Base-by-base conservation (phyloP, 2,329 filamentous ascomycete genomes). In the Esteya vermicola region DNA sequence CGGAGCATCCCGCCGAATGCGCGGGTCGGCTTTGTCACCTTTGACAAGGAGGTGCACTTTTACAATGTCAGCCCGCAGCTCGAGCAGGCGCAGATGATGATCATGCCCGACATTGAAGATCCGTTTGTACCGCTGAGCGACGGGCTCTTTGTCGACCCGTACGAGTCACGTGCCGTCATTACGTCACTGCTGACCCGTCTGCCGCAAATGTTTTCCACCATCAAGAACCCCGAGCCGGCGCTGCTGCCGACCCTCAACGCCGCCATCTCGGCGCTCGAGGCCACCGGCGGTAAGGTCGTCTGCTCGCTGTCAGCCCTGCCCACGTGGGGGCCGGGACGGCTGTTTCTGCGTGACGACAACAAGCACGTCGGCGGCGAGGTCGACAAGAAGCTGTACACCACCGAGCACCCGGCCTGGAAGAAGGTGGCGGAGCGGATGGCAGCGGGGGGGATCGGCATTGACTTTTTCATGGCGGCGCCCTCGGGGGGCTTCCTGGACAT, bases 41-140 rank as follows among this genome's bases (percentile, higher is more conserved):
- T 81, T 57, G 91, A 98, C 64, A 89, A 85, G 59, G 86, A 95
- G 52, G 82, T 98, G 44, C 91, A 98, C 56, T 98, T 96, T 58
- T 98, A 96, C 67, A 96, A 96, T 54, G 77, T 94, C 51, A 85
- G 79, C 53, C 78, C 18, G 4, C 13, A 71, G 31, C 66, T 95
- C 32, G 81, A 91, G 41, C 78, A 86, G 60, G 85, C 91, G 9
- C 91, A 98, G 55, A 95, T 98, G 85, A 76, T 98, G 67, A 88
- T 98, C 38, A 94, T 98, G 85, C 84, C 91, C 4, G 91, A 98
- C 55, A 72, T 98, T 36, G 88, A 96, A 52, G 91, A 98, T 49
- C 91, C 91, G 0, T 98, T 98, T 56, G 78, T 96, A 14, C 88
- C 91, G 3, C 67, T 98, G 16, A 85, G 83, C 47, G 83, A 93